phyloP scores from a whole-genome alignment of 371 early-diverging fungal genomes.

The Choanephora cucurbitarum region DNA sequence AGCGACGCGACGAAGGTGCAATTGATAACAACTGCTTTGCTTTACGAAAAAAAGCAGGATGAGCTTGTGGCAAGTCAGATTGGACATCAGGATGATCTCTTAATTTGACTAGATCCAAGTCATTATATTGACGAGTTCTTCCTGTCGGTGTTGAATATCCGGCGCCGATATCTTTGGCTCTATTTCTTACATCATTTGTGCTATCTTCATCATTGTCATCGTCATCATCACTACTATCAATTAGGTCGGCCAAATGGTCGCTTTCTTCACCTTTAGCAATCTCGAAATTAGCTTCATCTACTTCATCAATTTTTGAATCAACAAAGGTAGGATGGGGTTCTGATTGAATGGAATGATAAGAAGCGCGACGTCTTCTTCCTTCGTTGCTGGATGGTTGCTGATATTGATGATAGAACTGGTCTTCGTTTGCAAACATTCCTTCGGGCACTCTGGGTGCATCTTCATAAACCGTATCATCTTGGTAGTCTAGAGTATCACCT shows the following conservation, averaged over 20 bases:
- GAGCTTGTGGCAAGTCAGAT: conserved; percentile 24
- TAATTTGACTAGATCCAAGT: conserved; percentile 22
- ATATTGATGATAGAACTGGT: conserved; percentile 34
- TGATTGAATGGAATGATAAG: conserved; percentile 25
- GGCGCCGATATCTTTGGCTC: conserved; percentile 15
- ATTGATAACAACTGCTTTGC: conserved; percentile 34
- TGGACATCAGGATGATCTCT: conserved; percentile 40
- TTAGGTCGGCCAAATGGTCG: conserved; percentile 23
- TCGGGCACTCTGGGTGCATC: conserved; percentile 20
- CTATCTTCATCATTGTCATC: conserved; percentile 6
- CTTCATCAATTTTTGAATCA: conserved; percentile 24
- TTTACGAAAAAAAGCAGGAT: conserved; percentile 39
- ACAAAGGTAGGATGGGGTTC: conserved; percentile 37
- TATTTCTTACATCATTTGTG: not conserved
- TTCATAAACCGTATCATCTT: conserved; percentile 24
- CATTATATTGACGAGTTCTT: not conserved
- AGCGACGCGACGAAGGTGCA: conserved; percentile 28
- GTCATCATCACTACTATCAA: conserved; percentile 17
- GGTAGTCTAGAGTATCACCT: conserved; percentile 11
- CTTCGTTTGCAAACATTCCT: conserved; percentile 23
- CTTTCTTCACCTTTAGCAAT: conserved; percentile 10
- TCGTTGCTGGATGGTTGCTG: conserved; percentile 10
- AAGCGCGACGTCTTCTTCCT: conserved; percentile 25
- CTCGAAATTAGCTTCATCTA: conserved; percentile 24
- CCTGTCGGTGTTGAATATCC: conserved; percentile 14